Conservation (phyloP, 495 filamentous ascomycete species). For the Penicillium tannophilum region DNA sequence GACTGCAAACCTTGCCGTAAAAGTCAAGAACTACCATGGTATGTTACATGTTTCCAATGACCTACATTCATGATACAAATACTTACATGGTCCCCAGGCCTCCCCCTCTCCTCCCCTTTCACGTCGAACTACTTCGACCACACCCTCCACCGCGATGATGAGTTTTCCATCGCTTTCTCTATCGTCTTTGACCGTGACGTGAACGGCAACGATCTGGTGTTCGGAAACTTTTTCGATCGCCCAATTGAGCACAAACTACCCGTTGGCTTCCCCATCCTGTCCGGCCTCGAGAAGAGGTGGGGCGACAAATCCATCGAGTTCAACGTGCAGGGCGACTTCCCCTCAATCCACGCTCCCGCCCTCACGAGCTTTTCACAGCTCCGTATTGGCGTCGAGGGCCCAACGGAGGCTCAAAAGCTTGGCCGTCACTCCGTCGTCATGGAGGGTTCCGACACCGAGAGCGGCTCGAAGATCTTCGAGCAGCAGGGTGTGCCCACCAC, state of each 20-base stretch:
- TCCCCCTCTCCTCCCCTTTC: slow-evolving; percentile 49
- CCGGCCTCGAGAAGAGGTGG: slow-evolving; percentile 80
- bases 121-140: slow-evolving; percentile 70
- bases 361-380: slow-evolving; percentile 75
- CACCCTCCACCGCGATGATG: slow-evolving; percentile 52
- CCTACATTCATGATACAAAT: slow-evolving; percentile 10
- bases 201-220: slow-evolving; percentile 72
- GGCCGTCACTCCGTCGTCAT: background rate
- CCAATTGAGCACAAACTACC: slow-evolving; percentile 86
- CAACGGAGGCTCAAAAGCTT: slow-evolving; percentile 15
- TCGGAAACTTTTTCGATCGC: slow-evolving; percentile 90
- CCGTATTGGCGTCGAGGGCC: slow-evolving; percentile 57
- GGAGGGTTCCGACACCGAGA: slow-evolving; percentile 28
- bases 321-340: slow-evolving; percentile 82
- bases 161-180: background rate
- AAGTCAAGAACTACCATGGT: slow-evolving; percentile 59
- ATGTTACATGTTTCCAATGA: background rate
- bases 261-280: slow-evolving; percentile 76
- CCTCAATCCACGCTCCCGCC: slow-evolving; percentile 79
- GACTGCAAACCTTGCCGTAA: slow-evolving; percentile 65
- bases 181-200: slow-evolving; percentile 68
- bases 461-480: slow-evolving; percentile 39
- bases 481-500: slow-evolving; percentile 53
- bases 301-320: slow-evolving; percentile 87
- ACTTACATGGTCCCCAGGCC: slow-evolving; percentile 59